phyloP scores from a whole-genome alignment of 225 moss, liverwort and hornwort species.

The Marchantia polymorpha region DNA sequence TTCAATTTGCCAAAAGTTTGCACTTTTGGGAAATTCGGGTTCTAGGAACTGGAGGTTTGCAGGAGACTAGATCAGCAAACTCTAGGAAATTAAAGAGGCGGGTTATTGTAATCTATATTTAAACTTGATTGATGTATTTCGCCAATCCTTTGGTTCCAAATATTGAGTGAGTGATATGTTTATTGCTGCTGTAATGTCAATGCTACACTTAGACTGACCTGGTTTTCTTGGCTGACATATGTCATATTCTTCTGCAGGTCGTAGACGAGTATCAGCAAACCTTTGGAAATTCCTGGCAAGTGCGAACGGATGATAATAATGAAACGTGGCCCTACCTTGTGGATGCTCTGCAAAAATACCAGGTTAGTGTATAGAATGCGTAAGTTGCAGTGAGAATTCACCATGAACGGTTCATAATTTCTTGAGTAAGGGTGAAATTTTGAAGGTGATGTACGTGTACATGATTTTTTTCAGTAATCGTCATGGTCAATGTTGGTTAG shows the following conservation, averaged over 20 bases:
- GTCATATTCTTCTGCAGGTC: constrained; percentile 43
- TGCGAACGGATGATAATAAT: constrained; percentile 59
- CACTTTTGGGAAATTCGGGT: not conserved
- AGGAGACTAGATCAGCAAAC: not conserved
- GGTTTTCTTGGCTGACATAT: not conserved
- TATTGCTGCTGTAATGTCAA: no score
- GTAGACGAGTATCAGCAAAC: constrained; percentile 86
- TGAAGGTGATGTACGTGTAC: no score
- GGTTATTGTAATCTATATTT: no score
- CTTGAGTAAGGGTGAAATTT: no score
- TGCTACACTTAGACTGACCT: not conserved
- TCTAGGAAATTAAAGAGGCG: not conserved
- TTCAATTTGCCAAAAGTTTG: not conserved
- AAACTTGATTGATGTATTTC: no score
- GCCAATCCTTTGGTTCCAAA: no score
- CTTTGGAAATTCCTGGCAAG: constrained; percentile 91
- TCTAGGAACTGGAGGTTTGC: not conserved
- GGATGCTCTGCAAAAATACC: constrained; percentile 76
- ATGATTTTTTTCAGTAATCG: no score
- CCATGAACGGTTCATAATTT: no score
- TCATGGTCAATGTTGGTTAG: no score
- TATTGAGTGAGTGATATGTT: no score
- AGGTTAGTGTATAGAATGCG: constrained; percentile 39
- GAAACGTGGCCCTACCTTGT: constrained; percentile 84
- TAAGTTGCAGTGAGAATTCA: no score